A percentile compares a stretch with the other conserved stretches of the same genome.
These are phyloP conservation scores for Cladosporium sp. DNA, from an alignment of 2,329 filamentous ascomycete genomes.

Conservation along the genomic window DNA sequence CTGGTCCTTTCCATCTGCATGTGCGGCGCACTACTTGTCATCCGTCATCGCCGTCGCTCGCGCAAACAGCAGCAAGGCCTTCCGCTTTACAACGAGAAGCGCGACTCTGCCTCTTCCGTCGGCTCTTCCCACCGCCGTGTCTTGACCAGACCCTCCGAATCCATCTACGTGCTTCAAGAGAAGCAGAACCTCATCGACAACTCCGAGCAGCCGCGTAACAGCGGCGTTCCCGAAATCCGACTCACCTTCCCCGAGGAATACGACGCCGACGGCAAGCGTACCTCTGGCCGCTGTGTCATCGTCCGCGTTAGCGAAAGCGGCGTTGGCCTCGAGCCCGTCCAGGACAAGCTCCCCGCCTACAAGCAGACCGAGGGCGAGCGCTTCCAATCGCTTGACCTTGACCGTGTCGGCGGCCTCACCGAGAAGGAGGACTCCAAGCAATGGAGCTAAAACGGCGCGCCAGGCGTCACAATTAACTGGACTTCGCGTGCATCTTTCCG, in stretches of 20 bases:
- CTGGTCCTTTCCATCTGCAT: constrained; percentile 66
- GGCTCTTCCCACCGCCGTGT: constrained; percentile 49
- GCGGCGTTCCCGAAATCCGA: constrained; percentile 86
- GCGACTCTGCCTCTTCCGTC: constrained; percentile 38
- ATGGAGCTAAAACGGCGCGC: constrained; percentile 6
- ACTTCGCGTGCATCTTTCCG: constrained; percentile 8
- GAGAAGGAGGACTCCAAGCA: constrained; percentile 59
- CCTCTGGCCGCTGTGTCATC: constrained; percentile 82
- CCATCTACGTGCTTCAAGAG: constrained; percentile 69
- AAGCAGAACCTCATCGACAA: constrained; percentile 73
- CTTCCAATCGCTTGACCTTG: constrained; percentile 91
- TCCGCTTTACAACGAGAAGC: constrained; percentile 63
- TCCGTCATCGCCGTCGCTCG: constrained; percentile 59
- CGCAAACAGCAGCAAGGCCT: constrained; percentile 49
- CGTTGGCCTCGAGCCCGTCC: constrained; percentile 80
- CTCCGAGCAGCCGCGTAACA: constrained; percentile 64
- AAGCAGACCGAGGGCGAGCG: constrained; percentile 67
- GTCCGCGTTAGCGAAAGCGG: constrained; percentile 85
- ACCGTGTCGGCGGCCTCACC: constrained; percentile 87
- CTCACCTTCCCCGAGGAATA: constrained; percentile 97
- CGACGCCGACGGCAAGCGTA: constrained; percentile 70
- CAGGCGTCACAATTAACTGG: constrained; percentile 4
- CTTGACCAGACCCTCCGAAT: constrained; percentile 53
- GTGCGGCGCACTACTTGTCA: constrained; percentile 60
- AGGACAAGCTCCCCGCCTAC: constrained; percentile 79